A percentile compares a stretch with the other conserved stretches of the same genome.
Conservation (phyloP, 2,329 filamentous ascomycete genomes). For the Dendrostoma leiphaemia region DNA sequence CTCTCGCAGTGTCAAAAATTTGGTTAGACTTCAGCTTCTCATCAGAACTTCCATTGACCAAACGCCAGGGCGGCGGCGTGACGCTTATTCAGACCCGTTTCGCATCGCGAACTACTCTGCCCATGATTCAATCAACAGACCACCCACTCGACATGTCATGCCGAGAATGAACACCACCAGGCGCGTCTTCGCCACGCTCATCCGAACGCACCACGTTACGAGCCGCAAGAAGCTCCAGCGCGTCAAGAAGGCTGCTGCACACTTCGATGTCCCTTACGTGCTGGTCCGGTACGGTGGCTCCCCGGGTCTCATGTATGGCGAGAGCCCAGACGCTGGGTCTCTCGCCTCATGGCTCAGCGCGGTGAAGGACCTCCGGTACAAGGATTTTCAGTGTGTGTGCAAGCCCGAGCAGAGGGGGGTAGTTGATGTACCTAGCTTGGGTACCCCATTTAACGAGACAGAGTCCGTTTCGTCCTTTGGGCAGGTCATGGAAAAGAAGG, state of each 20-base stretch:
- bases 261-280: constrained; percentile 58
- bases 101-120: neutral
- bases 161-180: constrained; percentile 2
- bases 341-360: constrained; percentile 63
- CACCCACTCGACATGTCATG: neutral
- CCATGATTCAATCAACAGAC: neutral
- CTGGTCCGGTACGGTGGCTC: constrained; percentile 65
- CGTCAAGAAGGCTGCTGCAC: constrained; percentile 63
- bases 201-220: constrained; percentile 79
- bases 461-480: constrained; percentile 65
- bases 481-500: constrained; percentile 56
- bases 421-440: neutral
- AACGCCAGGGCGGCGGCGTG: constrained; percentile 4
- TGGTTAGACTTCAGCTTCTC: neutral
- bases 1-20: no score
- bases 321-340: constrained; percentile 50
- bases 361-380: constrained; percentile 67
- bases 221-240: constrained; percentile 67
- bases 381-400: constrained; percentile 65
- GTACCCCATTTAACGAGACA: constrained; percentile 51
- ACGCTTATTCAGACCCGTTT: constrained; percentile 3
- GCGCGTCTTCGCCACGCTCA: constrained; percentile 52
- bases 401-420: constrained; percentile 40
- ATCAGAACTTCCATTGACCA: neutral
- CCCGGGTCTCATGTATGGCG: constrained; percentile 78